phyloP scores from a whole-genome alignment of 1,284 basidiomycete species.

The Pseudomicrostroma phylloplanum region DNA sequence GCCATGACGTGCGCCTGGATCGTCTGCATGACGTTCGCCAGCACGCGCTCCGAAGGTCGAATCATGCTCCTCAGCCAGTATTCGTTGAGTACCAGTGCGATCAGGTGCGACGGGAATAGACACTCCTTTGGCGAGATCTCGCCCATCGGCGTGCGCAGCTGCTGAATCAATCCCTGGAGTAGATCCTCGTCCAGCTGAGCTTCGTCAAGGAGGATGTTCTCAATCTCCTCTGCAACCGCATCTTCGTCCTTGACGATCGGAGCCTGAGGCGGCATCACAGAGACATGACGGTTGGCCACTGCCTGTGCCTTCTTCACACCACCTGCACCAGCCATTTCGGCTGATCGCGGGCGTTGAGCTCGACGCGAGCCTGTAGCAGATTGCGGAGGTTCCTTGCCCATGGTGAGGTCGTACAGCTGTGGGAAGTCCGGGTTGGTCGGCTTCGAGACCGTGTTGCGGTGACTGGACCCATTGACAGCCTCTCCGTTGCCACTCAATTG shows the following conservation, averaged over 20 bases:
- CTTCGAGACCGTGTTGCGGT: not conserved
- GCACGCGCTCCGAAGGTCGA: slow-evolving; percentile 90
- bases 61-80: slow-evolving; percentile 99
- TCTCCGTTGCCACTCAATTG: slow-evolving; percentile 7
- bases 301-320: slow-evolving; percentile 36
- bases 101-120: slow-evolving; percentile 98
- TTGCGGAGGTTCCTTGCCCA: not conserved
- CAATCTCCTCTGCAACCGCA: slow-evolving; percentile 63
- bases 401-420: slow-evolving; percentile 4
- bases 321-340: not conserved
- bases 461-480: not conserved
- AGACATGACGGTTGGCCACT: slow-evolving; percentile 73
- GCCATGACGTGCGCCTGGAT: slow-evolving; percentile 94
- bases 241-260: slow-evolving; percentile 60
- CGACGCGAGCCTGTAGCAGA: not conserved
- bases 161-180: slow-evolving; percentile 78
- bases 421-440: slow-evolving; percentile 13
- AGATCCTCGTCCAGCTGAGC: slow-evolving; percentile 91
- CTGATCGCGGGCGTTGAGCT: slow-evolving; percentile 9
- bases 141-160: slow-evolving; percentile 85
- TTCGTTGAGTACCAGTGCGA: slow-evolving; percentile 93
- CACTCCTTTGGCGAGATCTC: slow-evolving; percentile 94
- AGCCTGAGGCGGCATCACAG: slow-evolving; percentile 59
- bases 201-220: slow-evolving; percentile 85
- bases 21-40: slow-evolving; percentile 98